A percentile compares a stretch with the other conserved stretches of the same genome.
Evolutionary conservation across 2,329 filamentous ascomycete species (phyloP).

Genomic region (Aspergillus sp.): DNA sequence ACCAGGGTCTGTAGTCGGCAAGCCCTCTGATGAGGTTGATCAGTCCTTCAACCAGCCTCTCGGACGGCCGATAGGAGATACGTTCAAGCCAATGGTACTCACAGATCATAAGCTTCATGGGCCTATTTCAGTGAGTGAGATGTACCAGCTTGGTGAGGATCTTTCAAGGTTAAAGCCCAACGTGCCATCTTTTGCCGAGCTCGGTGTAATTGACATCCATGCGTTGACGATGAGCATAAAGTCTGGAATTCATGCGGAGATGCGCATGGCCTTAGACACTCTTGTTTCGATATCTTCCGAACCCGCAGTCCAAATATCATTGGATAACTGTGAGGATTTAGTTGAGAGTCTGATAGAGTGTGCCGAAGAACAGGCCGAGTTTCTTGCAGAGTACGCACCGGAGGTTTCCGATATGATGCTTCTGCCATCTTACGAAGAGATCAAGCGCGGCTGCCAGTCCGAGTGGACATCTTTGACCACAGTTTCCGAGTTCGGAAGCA

Average conservation of each 20-base stretch:
- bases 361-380: constrained; percentile 83
- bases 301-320: constrained; percentile 64
- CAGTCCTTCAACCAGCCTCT: constrained; percentile 37
- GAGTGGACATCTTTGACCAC: constrained; percentile 76
- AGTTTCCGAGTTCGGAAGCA: constrained; percentile 72
- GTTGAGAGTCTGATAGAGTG: constrained; percentile 88
- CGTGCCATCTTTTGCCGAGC: constrained; percentile 73
- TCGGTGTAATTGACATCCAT: constrained; percentile 88
- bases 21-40: constrained; percentile 35
- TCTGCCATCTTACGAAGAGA: constrained; percentile 83
- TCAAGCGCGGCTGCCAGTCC: constrained; percentile 74
- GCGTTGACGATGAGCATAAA: constrained; percentile 88
- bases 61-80: constrained; percentile 47
- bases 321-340: constrained; percentile 82
- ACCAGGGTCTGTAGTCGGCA: constrained; percentile 32
- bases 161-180: constrained; percentile 73
- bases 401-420: constrained; percentile 87
- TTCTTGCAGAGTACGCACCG: constrained; percentile 80
- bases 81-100: constrained; percentile 53
- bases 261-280: constrained; percentile 86
- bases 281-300: constrained; percentile 73
- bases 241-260: constrained; percentile 85
- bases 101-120: constrained; percentile 65
- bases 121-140: constrained; percentile 70
- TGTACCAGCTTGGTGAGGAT: constrained; percentile 67